Evolutionary conservation across 176 grass and related monocot genomes (phyloP).

Genomic region (Guadua angustifolia): DNA sequence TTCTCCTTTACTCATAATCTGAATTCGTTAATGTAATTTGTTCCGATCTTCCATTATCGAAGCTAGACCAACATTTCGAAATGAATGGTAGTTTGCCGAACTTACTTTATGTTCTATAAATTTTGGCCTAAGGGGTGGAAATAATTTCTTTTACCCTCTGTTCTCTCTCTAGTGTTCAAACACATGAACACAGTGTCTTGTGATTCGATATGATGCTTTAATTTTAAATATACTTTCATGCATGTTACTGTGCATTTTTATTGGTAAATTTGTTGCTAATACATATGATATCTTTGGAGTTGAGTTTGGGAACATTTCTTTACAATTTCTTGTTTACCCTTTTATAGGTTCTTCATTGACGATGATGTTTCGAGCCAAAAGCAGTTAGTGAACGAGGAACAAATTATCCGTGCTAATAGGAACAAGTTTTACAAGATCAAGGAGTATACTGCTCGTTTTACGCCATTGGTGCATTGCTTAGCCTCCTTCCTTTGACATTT

Average conservation of each 20-base stretch:
- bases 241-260: slow-evolving; percentile 20
- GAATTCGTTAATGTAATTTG: background rate
- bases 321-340: slow-evolving; percentile 24
- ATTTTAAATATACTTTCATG: slow-evolving; percentile 18
- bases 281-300: background rate
- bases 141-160: background rate
- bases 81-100: background rate
- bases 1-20: background rate
- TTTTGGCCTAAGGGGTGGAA: slow-evolving; percentile 12
- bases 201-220: slow-evolving; percentile 1
- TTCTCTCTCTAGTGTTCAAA: background rate
- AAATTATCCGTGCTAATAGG: slow-evolving; percentile 58
- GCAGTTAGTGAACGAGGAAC: slow-evolving; percentile 55
- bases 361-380: slow-evolving; percentile 60
- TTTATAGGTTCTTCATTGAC: slow-evolving; percentile 67
- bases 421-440: slow-evolving; percentile 42
- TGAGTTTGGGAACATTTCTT: background rate
- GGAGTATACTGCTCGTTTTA: slow-evolving; percentile 61
- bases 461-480: slow-evolving; percentile 58
- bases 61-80: background rate
- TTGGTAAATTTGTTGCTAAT: slow-evolving; percentile 20
- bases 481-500: slow-evolving; percentile 70
- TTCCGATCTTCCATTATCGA: background rate
- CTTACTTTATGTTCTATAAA: slow-evolving; percentile 16
- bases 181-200: background rate